Evolutionary conservation across 805 yeast genomes (phyloP).

Genomic region (Ogataea kodamae): DNA sequence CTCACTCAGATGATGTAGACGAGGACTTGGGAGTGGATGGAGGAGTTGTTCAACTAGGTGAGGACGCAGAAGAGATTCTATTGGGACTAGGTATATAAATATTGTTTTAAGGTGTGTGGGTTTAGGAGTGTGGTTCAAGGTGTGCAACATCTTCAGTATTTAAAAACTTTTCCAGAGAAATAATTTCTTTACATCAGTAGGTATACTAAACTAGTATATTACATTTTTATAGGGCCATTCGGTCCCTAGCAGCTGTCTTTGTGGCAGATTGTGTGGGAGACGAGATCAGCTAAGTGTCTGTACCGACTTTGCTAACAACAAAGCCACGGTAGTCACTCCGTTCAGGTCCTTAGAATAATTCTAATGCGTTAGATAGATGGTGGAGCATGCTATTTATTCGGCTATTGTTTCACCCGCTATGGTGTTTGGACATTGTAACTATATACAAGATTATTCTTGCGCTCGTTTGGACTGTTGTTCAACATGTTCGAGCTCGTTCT

Average conservation of each 20-base stretch:
- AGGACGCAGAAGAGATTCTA: conserved; percentile 28
- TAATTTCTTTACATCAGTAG: conserved; percentile 60
- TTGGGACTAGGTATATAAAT: conserved; percentile 27
- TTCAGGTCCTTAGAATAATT: conserved; percentile 67
- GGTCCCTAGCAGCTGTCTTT: conserved; percentile 19
- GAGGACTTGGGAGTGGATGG: conserved; percentile 13
- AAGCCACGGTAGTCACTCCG: conserved; percentile 70
- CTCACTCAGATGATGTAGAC: conserved; percentile 2
- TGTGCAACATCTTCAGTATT: conserved; percentile 3
- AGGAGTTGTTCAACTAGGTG: conserved; percentile 31
- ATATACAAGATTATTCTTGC: conserved; percentile 28
- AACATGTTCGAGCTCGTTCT: conserved; percentile 66
- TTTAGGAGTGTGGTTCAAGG: conserved; percentile 16
- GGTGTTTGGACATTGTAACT: conserved; percentile 21
- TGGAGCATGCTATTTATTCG: conserved; percentile 16
- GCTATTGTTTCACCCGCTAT: conserved; percentile 10
- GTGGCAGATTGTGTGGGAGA: conserved; percentile 13
- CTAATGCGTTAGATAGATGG: conserved; percentile 33
- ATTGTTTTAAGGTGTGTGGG: conserved; percentile 23
- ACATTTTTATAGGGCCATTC: conserved; percentile 49
- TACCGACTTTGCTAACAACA: conserved; percentile 68
- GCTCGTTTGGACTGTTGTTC: conserved; percentile 40
- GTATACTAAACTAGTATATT: conserved; percentile 69
- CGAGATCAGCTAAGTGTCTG: conserved; percentile 59
- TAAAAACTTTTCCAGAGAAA: conserved; percentile 4